Conservation (phyloP, 768 basidiomycete species). For the Boletus sp. region DNA sequence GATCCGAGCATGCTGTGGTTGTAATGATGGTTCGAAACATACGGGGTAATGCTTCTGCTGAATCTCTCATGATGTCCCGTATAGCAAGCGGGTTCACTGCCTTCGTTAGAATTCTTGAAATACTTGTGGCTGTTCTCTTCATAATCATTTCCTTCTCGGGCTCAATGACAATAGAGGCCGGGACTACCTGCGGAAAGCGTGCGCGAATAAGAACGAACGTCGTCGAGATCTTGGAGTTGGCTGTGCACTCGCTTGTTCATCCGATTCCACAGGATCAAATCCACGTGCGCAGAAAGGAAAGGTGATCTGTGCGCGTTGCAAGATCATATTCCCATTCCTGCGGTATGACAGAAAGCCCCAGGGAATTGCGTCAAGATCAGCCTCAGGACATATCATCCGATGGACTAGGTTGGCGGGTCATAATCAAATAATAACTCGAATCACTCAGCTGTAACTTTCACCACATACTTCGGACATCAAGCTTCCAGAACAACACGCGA, state of each 20-base stretch:
- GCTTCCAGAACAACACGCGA: neutral
- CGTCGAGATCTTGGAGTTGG: neutral
- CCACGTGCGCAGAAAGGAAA: too few relatives aligned
- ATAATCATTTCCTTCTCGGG: neutral
- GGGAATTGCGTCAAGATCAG: too few relatives aligned
- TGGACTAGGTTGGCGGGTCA: too few relatives aligned
- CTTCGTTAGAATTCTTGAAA: neutral
- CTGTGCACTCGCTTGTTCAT: neutral
- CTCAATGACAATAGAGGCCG: neutral
- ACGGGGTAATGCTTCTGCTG: too few relatives aligned
- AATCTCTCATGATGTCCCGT: neutral
- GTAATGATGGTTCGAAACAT: neutral
- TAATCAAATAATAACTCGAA: neutral
- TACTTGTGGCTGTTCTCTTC: neutral
- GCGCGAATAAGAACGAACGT: neutral
- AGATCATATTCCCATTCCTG: neutral
- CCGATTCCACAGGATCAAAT: neutral
- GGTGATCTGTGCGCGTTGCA: neutral
- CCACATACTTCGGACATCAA: too few relatives aligned
- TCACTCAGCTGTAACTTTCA: too few relatives aligned
- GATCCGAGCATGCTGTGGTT: conserved; percentile 24
- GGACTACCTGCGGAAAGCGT: neutral
- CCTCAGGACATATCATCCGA: too few relatives aligned
- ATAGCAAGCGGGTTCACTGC: neutral
- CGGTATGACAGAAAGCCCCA: neutral